Base-by-base conservation (phyloP, 176 grass and related monocot genomes). In the Bothriochloa decipiens region DNA sequence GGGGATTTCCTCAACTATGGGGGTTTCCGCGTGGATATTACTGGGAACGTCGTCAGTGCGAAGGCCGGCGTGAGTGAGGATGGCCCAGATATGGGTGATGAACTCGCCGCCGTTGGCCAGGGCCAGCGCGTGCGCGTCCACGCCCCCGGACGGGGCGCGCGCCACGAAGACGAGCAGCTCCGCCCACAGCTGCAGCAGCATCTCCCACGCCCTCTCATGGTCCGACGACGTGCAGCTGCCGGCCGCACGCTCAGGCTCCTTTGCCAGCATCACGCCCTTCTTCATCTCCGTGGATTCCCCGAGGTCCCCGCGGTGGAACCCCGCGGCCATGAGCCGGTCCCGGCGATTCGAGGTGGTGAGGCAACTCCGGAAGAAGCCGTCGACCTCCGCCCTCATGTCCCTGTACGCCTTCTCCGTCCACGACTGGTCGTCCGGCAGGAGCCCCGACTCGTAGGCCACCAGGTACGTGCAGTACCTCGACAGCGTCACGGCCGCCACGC, bases 381-480 rank as follows among this genome's bases (percentile, higher is more conserved):
- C 7, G 16, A 84, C 28, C 6, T 50, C 71, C 3, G 0, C 4
- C 41, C 0, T 50, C 1, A 66, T 33, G 3, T 4, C 28, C 4
- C 0, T 37, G 82, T 75, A 84, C 20, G 2, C 42, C 41, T 27
- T 52, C 58, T 84, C 28, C 18, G 71, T 78, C 74, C 62, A 76
- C 5, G 47, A 33, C 83, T 3, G 5, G 63, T 78, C 83, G 47
- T 78, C 47, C 6, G 65, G 49, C 4, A 85, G 74, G 22, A 85
- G 70, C 28, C 63, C 64, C 22, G 64, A 45, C 61, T 52, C 74
- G 62, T 77, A 74, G 43, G 62, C 33, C 35, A 76, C 73, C 8
- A 85, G 32, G 74, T 85, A 85, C 18, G 29, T 22, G 74, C 83
- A 85, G 72, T 85, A 78, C 83, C 72, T 76, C 29, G 74, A 77